phyloP scores from a whole-genome alignment of 73 alveolate species.

The Diophrys appendiculata region DNA sequence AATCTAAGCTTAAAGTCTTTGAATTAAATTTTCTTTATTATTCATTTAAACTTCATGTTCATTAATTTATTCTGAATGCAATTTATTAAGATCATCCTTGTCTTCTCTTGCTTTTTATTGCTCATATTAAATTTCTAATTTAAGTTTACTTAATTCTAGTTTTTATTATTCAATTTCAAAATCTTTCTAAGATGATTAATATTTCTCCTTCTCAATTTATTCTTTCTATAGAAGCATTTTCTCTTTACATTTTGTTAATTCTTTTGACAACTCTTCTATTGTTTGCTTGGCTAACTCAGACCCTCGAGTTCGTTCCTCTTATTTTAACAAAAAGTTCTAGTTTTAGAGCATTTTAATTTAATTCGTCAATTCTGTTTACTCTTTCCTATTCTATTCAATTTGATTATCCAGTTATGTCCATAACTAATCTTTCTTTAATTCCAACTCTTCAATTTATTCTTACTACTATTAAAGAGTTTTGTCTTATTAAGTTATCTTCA shows the following conservation, averaged over 20 bases:
- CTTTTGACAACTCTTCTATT: constrained; percentile 24
- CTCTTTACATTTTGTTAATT: constrained; percentile 15
- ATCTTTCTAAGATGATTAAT: too few species aligned
- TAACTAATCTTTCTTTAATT: constrained; percentile 17
- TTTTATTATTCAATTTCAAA: too few species aligned
- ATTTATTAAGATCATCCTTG: too few species aligned
- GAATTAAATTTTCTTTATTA: too few species aligned
- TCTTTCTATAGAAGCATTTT: constrained; percentile 10
- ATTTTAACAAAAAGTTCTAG: constrained; percentile 11
- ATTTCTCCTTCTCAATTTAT: too few species aligned
- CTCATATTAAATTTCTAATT: too few species aligned
- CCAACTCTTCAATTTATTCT: constrained; percentile 10
- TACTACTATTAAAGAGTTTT: background rate
- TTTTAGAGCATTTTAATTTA: constrained; percentile 21
- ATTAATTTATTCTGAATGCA: too few species aligned
- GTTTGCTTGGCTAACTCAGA: constrained; percentile 19
- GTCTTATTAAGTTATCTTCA: constrained; percentile 26
- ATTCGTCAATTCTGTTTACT: background rate
- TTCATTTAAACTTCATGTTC: too few species aligned
- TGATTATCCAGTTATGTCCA: constrained; percentile 18
- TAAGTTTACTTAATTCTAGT: too few species aligned
- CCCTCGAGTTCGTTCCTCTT: background rate
- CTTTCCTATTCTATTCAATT: constrained; percentile 15
- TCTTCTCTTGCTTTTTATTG: too few species aligned
- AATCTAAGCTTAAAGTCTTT: too few species aligned